Evolutionary conservation across 139 green algal genomes (phyloP).

Genomic region (Haematococcus sp.): DNA sequence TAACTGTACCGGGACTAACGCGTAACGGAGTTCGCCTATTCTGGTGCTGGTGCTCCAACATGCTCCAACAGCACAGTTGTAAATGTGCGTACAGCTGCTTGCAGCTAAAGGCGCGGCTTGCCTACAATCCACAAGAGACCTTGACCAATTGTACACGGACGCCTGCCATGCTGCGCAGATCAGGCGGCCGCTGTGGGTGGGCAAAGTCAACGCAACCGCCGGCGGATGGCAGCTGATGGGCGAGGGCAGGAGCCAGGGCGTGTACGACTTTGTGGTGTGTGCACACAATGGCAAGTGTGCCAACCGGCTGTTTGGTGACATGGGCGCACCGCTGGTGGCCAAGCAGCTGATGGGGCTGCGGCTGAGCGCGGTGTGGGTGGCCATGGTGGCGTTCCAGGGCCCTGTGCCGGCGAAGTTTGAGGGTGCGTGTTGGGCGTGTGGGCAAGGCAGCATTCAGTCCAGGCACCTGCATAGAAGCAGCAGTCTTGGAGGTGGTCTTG

Average conservation of each 20-base stretch:
- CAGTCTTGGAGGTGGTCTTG: not conserved
- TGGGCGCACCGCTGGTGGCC: constrained; percentile 44
- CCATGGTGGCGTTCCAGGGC: constrained; percentile 68
- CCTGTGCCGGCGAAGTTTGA: constrained; percentile 43
- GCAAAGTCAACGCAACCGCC: constrained; percentile 30
- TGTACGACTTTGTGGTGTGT: constrained; percentile 72
- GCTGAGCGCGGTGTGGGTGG: constrained; percentile 65
- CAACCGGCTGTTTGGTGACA: constrained; percentile 21
- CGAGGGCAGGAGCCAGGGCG: constrained; percentile 29
- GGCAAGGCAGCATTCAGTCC: too few relatives aligned
- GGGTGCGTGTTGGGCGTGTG: constrained; percentile 32
- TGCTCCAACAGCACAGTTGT: too few relatives aligned
- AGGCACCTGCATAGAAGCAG: not conserved
- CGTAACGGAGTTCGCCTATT: too few relatives aligned
- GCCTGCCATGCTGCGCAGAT: too few relatives aligned
- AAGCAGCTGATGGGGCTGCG: constrained; percentile 57
- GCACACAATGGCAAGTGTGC: constrained; percentile 83
- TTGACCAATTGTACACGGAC: too few relatives aligned
- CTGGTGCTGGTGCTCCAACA: too few relatives aligned
- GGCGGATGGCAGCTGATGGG: constrained; percentile 15
- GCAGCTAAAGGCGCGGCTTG: too few relatives aligned
- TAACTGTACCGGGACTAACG: too few relatives aligned
- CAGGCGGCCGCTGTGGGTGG: constrained; percentile 61
- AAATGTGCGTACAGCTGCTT: too few relatives aligned
- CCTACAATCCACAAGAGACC: too few relatives aligned